Base-by-base conservation (phyloP, 2,329 filamentous ascomycete genomes). In the Harringtonia lauricola region DNA sequence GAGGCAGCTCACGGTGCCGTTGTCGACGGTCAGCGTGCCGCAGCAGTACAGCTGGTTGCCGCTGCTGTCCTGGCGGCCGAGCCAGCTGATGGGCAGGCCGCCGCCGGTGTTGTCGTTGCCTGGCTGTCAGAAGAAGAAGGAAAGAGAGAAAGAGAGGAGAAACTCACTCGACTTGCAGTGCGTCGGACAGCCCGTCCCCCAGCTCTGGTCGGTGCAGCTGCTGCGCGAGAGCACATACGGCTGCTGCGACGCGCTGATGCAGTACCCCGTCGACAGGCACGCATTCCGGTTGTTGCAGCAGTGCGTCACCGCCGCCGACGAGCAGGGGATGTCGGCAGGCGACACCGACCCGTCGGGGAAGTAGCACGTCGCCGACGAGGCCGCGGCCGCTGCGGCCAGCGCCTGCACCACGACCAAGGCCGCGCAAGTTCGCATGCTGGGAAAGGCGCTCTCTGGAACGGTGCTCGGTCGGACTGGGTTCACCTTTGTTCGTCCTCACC, bases 121-220 rank as follows among this genome's bases (percentile, higher is more conserved):
- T 41, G 15, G 36, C 31, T 34, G 31, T 34, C 3, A 17, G 18
- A 18, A 36, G 15, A 36, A 19, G 17, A 12, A 15, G 3, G 34
- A 36, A 19, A 36, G 34, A 19, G 17, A 26, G 9, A 8, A 19
- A 21, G 34, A 19, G 34, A 21, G 18, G 37, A 5, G 8, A 24
- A 18, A 34, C 44, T 22, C 24, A 46, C 44, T 19, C 13, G 39
- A 36, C 13, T 35, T 34, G 13, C 48, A 50, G 5, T 43, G 29
- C 24, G 29, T 35, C 8, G 48, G 44, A 34, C 48, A 50, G 19
- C 48, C 47, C 8, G 44, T n/a, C 6, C 41, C 48, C 48, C 46
- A 50, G 35, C 29, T 29, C 14, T n/a, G 10, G 34, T 46, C 45
- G n/a, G 48, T 50, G 38, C 48, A 50, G 35, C 46, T 48, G 39